These are phyloP conservation scores for Aspergillus phoenicis DNA, from an alignment of 2,329 filamentous ascomycete species.

Conservation along the genomic window DNA sequence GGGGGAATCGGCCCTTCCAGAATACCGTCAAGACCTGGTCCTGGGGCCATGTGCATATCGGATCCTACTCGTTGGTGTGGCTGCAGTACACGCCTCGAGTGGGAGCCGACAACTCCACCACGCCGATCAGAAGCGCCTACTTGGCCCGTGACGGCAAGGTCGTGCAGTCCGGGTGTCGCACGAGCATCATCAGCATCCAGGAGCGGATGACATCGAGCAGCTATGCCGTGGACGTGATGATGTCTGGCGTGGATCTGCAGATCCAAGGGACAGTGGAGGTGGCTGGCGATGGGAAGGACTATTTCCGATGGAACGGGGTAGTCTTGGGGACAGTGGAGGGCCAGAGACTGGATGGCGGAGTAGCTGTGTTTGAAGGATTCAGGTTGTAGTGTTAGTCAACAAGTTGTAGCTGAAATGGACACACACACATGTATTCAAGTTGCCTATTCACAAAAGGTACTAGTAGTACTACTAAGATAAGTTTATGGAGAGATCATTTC, in stretches of 20 bases:
- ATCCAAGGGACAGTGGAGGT: slow-evolving; percentile 15
- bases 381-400: background rate
- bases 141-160: slow-evolving; percentile 33
- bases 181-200: slow-evolving; percentile 15
- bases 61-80: slow-evolving; percentile 50
- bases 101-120: slow-evolving; percentile 19
- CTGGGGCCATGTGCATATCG: slow-evolving; percentile 50
- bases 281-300: slow-evolving; percentile 18
- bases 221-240: slow-evolving; percentile 17
- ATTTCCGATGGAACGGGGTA: slow-evolving; percentile 29
- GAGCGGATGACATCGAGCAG: slow-evolving; percentile 9
- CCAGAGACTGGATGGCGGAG: slow-evolving; percentile 15
- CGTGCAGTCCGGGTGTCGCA: slow-evolving; percentile 31
- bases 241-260: slow-evolving; percentile 16
- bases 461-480: no score
- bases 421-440: background rate
- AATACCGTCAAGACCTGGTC: slow-evolving; percentile 31
- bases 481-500: background rate
- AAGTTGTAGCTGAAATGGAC: background rate
- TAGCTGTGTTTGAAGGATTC: slow-evolving; percentile 32
- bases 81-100: slow-evolving; percentile 37
- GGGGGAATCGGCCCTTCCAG: slow-evolving; percentile 43
- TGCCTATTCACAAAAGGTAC: no score
- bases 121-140: slow-evolving; percentile 31
- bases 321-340: slow-evolving; percentile 15